phyloP scores from a whole-genome alignment of 1,284 basidiomycete genomes.

The Coniferiporia weirii region DNA sequence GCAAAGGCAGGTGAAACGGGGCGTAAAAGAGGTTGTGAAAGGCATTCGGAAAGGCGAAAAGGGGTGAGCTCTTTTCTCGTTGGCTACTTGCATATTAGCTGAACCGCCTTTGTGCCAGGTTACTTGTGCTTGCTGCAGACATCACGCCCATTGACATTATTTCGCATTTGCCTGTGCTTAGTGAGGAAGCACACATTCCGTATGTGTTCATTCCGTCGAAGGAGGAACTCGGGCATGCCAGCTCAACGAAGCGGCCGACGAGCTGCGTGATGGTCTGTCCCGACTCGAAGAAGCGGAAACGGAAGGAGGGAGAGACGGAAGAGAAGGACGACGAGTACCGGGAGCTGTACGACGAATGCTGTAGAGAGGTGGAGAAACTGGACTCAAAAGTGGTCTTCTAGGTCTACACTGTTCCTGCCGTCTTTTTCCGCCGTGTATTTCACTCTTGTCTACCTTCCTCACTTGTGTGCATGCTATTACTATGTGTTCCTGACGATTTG shows the following conservation, averaged over 20 bases:
- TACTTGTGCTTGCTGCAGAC: slow-evolving; percentile 93
- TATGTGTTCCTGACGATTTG: not conserved
- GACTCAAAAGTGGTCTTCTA: slow-evolving; percentile 69
- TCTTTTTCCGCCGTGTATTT: slow-evolving; percentile 2
- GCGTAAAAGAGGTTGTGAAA: slow-evolving; percentile 96
- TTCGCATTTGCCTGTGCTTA: slow-evolving; percentile 91
- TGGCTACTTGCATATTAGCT: not conserved
- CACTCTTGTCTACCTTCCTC: not conserved
- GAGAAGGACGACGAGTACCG: slow-evolving; percentile 77
- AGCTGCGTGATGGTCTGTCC: slow-evolving; percentile 95
- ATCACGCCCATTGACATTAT: slow-evolving; percentile 99
- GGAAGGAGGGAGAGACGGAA: slow-evolving; percentile 56
- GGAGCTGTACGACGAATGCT: slow-evolving; percentile 81
- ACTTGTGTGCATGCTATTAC: not conserved
- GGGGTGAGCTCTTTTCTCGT: slow-evolving; percentile 53
- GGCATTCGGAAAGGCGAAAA: slow-evolving; percentile 93
- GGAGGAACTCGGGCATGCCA: slow-evolving; percentile 93
- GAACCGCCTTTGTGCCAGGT: slow-evolving; percentile 35
- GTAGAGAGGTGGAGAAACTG: slow-evolving; percentile 79
- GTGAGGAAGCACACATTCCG: slow-evolving; percentile 92
- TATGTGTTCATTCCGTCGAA: slow-evolving; percentile 88
- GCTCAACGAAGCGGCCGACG: slow-evolving; percentile 96
- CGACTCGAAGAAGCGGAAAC: slow-evolving; percentile 63
- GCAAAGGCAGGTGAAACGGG: slow-evolving; percentile 87
- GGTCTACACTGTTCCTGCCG: slow-evolving; percentile 18